Conservation (phyloP, 2,329 filamentous ascomycete genomes). For the Cladosporium colombiae region DNA sequence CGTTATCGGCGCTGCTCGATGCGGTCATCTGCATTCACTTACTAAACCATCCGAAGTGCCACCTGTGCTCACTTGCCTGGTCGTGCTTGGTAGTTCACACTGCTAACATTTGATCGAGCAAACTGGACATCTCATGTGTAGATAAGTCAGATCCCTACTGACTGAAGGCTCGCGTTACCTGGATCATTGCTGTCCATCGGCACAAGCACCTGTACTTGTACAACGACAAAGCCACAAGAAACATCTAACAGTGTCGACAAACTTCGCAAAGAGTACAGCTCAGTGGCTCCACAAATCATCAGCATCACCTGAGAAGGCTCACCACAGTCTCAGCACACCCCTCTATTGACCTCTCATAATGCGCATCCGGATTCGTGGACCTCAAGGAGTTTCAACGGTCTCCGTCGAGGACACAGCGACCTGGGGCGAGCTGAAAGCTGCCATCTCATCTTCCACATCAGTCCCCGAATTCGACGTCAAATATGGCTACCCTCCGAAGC, state of each 20-base stretch:
- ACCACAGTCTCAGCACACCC: not conserved
- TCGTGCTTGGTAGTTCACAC: not conserved
- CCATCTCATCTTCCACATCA: conserved; percentile 65
- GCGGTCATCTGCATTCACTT: conserved; percentile 17
- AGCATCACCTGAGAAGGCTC: not conserved
- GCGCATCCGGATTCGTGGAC: conserved; percentile 73
- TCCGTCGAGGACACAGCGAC: conserved; percentile 69
- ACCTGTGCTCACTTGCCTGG: not conserved
- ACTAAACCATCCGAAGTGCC: not conserved
- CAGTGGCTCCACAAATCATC: not conserved
- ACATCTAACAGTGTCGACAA: not conserved
- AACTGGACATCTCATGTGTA: not conserved
- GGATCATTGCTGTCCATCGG: not conserved
- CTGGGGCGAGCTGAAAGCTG: conserved; percentile 60
- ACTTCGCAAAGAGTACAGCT: no score
- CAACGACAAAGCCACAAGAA: not conserved
- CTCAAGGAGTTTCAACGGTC: conserved; percentile 70
- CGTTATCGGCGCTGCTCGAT: conserved; percentile 6
- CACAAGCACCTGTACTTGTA: conserved; percentile 1
- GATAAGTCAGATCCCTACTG: not conserved
- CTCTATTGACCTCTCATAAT: conserved; percentile 48
- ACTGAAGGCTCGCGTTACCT: not conserved
- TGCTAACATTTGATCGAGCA: not conserved
- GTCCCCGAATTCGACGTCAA: conserved; percentile 72
- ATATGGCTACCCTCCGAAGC: conserved; percentile 78